Evolutionary conservation across 805 yeast genomes (phyloP).

Genomic region (Ogataea zsoltii): DNA sequence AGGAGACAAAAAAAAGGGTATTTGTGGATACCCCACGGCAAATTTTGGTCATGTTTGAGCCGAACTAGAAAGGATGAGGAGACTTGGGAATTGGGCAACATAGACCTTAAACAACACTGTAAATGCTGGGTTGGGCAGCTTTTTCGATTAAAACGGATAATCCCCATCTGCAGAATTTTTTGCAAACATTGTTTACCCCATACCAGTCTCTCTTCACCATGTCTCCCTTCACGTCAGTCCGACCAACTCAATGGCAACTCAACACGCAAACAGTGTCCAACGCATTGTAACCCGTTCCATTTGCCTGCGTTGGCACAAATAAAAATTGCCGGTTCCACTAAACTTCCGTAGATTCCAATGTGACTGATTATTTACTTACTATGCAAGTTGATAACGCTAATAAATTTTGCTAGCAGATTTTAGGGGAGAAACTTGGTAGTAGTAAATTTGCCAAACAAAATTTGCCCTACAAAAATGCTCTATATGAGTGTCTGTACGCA

Average conservation of each 20-base stretch:
- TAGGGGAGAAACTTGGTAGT: slow-evolving; percentile 8
- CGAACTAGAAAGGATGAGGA: neutral
- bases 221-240: neutral
- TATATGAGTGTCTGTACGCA: slow-evolving; percentile 9
- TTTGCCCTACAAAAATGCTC: slow-evolving; percentile 14
- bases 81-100: neutral
- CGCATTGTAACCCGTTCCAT: neutral
- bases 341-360: neutral
- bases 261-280: neutral
- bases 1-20: slow-evolving; percentile 10
- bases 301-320: neutral
- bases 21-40: slow-evolving; percentile 10
- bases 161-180: neutral
- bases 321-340: slow-evolving; percentile 7
- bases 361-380: slow-evolving; percentile 11
- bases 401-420: slow-evolving; percentile 11
- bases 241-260: slow-evolving; percentile 3
- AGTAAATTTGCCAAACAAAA: slow-evolving; percentile 8
- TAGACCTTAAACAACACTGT: neutral
- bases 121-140: too few relatives aligned
- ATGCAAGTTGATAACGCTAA: slow-evolving; percentile 12
- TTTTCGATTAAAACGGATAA: neutral
- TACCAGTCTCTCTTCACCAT: neutral
- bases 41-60: slow-evolving; percentile 1
- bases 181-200: slow-evolving; percentile 1